Evolutionary conservation across 225 moss, liverwort and hornwort genomes (phyloP), one percentile per base, ranked within the genome.

Genomic region (Polytrichum formosum): DNA sequence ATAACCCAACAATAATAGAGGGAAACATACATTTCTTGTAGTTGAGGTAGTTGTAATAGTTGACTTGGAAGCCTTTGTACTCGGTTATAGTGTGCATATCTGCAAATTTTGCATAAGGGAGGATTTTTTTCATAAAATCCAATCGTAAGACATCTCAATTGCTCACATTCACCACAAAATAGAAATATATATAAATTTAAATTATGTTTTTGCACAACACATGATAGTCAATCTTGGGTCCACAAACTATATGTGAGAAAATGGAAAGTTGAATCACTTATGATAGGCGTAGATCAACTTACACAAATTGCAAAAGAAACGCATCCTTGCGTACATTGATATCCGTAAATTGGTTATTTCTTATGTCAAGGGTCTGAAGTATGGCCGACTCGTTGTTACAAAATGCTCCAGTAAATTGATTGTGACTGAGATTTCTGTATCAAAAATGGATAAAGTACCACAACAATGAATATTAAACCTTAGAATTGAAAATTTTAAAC

Each of bases 1-100:
- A 9, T 37, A 10, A 9, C 37, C 59, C 2, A 6, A 60, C 1
- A 60, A 19, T 10, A 60, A 5, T 9, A 9, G 4, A 60, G 25
- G 59, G 37, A 37, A 21, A 25, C 59, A 60, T 60, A 60, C 59
- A 60, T 60, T n/a, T 60, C 59, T 60, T 60, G 59, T 60, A 60
- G 8, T 60, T 60, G 59, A 60, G 59, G 59, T 60, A 60, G 59
- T 21, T 60, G 21, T 13, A 60, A 60, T 1, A 60, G 59, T 60
- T 60, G 59, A 25, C 59, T 60, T 60, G 59, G 59, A 60, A 60
- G n/a, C 21, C 18, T 60, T 21, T 60, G 21, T 8, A 60, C n/a
- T 21, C 59, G 59, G 21, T 60, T 60, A 60, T 60, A 6, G 5
- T 25, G 59, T 20, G 59, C 59, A 60, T 60, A 60, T 60, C 59